Evolutionary conservation across 345 rosid genomes (phyloP), one percentile per base, ranked within the genome.

Genomic region (Sonneratia alba): DNA sequence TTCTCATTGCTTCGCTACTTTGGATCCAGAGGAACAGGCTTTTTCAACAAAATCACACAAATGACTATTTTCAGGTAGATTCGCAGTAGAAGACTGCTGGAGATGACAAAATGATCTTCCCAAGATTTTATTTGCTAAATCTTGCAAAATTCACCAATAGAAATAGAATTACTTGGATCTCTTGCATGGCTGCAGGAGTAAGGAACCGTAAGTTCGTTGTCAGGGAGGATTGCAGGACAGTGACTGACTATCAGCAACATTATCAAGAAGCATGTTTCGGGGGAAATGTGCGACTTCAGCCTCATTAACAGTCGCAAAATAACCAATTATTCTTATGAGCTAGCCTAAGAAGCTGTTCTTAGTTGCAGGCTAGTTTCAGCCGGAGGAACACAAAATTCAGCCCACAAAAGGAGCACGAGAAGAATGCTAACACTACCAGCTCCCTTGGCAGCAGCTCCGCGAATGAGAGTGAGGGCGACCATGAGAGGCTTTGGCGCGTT

Each of bases 361-460:
- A 37, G 42, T 38, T 12, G 66, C 18, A 40, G 61, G 24, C 18
- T 7, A 3, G 21, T 9, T 47, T 47, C 51, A 47, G 51, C 15
- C 0, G 51, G 9, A 8, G 51, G 51, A 47, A 47, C 51, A 47
- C 15, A 47, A 47, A 40, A 47, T 13, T 47, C 51, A 47, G 51
- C 6, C 2, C 15, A 47, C 51, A 47, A 42, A 6, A 15, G 5
- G 68, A 62, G 49, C 0, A 70, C 18, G 37, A 37, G 34, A 22
- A 55, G n/a, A 40, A 42, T 61, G 27, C 53, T 49, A 53, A 37
- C 16, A 21, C 15, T 83, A 91, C 98, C 92, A 77, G 98, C 97
- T 87, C 97, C 97, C 76, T 85, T 87, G 47, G 91, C 78, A 53
- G 78, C 94, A 84, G 97, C 97, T 79, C 92, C 90, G 4, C 78